Conservation (phyloP, 495 filamentous ascomycete genomes). For the Astrothelium subdiscretum region DNA sequence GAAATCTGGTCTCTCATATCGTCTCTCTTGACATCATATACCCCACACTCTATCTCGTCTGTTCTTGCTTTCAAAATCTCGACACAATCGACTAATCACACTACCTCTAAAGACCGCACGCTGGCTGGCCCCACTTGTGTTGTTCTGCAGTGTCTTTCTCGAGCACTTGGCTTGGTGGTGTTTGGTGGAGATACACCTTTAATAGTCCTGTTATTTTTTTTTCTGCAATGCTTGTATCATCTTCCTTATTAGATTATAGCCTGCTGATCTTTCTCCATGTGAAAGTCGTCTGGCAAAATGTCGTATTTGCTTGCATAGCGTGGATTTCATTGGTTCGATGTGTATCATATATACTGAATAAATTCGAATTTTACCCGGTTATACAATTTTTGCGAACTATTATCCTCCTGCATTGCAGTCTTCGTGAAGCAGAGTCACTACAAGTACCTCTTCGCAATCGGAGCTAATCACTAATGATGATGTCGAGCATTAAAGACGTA, state of each 20-base stretch:
- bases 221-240: not conserved
- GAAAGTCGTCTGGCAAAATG: not conserved
- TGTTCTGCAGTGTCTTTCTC: not conserved
- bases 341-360: not conserved
- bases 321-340: not conserved
- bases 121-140: not conserved
- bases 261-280: not conserved
- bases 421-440: not conserved
- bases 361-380: not conserved
- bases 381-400: not conserved
- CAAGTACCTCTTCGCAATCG: not conserved
- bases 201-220: not conserved
- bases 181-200: not conserved
- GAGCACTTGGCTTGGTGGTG: not conserved
- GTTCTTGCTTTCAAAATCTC: not conserved
- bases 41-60: not conserved
- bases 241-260: not conserved
- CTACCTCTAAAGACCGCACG: not conserved
- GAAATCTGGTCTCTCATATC: not conserved
- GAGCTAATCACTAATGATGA: not conserved
- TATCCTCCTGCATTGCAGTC: not conserved
- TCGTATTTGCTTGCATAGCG: constrained; percentile 1
- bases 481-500: not conserved
- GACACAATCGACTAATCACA: not conserved
- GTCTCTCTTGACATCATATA: not conserved